Evolutionary conservation across 2,329 filamentous ascomycete species (phyloP), one percentile per base, ranked within the genome.

Genomic region (Cladorrhinum sp.): DNA sequence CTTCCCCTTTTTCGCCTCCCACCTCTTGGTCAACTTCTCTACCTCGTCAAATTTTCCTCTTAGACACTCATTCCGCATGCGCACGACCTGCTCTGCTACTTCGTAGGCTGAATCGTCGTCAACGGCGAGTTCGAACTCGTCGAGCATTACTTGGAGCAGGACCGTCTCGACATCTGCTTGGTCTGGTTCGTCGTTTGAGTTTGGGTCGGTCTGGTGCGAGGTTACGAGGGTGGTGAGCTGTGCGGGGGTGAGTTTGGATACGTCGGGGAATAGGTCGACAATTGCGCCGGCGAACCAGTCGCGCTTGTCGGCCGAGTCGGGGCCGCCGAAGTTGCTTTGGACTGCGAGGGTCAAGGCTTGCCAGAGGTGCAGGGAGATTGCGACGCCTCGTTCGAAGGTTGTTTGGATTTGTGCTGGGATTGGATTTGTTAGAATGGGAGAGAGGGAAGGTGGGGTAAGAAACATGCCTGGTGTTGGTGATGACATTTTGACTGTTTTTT

Each of bases 271-370:
- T 64, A 96, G 85, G 24, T 96, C 91, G 62, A 88, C 89, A 57
- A 98, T 82, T 49, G 90, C 90, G 65, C 92, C 93, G 56, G 91
- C 94, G 70, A 99, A 91, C 94, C 93, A 98, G 81, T 96, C 94
- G 70, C 94, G 90, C 80, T 98, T 98, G 76, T 96, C 92, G 63
- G 82, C 75, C 21, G 87, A 89, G 71, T 92, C 87, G 46, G 91
- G 86, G 1, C 94, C 95, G 69, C 94, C 95, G 89, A 93, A 96
- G 76, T 86, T 82, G 74, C 91, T 92, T 73, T 90, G 85, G 50
- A 97, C 91, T 52, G 95, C 92, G 72, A 96, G 86, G 54, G 89
- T 89, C 58, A 99, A 87, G 30, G 91, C 89, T 7, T 90, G 87
- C 95, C 95, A 99, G 71, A 90, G 85, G 79, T 93, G 87, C 66